A percentile compares a stretch with the other conserved stretches of the same genome.
These are phyloP conservation scores for Colletotrichum eremochloae DNA, from an alignment of 2,329 filamentous ascomycete species.

Conservation along the genomic window DNA sequence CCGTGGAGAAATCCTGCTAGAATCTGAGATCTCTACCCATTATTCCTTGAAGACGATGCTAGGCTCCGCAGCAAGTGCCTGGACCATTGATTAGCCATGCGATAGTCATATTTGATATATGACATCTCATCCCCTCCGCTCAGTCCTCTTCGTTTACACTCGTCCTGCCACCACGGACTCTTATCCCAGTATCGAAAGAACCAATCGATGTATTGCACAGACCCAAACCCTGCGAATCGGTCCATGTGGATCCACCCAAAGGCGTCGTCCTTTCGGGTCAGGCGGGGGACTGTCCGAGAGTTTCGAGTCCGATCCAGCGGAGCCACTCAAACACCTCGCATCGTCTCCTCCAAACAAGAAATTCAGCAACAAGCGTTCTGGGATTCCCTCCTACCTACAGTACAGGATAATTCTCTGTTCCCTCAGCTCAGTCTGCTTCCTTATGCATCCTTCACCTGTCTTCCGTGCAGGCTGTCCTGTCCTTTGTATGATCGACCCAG, in stretches of 20 bases:
- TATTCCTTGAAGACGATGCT: constrained; percentile 30
- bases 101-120: constrained; percentile 41
- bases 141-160: constrained; percentile 37
- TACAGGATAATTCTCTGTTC: constrained; percentile 2
- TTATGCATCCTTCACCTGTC: constrained; percentile 29
- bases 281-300: constrained; percentile 16
- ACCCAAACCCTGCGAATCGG: constrained; percentile 35
- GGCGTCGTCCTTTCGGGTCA: constrained; percentile 28
- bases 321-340: constrained; percentile 26
- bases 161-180: constrained; percentile 14
- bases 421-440: constrained; percentile 18
- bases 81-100: constrained; percentile 26
- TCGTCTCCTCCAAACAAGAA: constrained; percentile 14
- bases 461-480: constrained; percentile 36
- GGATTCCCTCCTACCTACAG: not conserved
- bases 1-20: constrained; percentile 29
- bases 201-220: constrained; percentile 25
- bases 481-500: constrained; percentile 25
- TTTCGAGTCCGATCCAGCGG: constrained; percentile 30
- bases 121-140: constrained; percentile 35
- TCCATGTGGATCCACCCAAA: constrained; percentile 27
- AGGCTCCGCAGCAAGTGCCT: constrained; percentile 31
- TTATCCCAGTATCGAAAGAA: constrained; percentile 14
- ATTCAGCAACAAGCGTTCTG: constrained; percentile 7
- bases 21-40: constrained; percentile 19